phyloP scores from a whole-genome alignment of 163 green algal species.

The Scenedesmus sp. region DNA sequence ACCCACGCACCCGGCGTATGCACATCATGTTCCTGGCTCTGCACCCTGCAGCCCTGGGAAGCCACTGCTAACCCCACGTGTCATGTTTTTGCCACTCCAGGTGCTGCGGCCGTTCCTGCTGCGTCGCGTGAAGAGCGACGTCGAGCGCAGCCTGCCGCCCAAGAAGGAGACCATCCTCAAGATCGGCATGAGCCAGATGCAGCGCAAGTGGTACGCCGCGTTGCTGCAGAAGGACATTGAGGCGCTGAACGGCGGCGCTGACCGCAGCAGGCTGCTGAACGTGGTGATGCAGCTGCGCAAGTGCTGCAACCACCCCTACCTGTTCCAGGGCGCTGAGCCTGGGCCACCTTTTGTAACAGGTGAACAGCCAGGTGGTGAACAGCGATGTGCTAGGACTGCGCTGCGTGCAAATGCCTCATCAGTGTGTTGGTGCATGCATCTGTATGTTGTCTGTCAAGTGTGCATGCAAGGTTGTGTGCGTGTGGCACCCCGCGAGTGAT shows the following conservation, averaged over 20 bases:
- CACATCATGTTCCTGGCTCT: no score
- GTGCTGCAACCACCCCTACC: slow-evolving; percentile 99
- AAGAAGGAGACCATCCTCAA: slow-evolving; percentile 99
- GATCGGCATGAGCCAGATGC: slow-evolving; percentile 98
- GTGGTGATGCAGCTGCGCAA: slow-evolving; percentile 99
- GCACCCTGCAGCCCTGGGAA: background rate
- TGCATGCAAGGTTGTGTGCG: background rate
- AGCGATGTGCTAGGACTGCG: no score
- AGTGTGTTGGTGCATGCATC: no score
- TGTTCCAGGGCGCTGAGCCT: slow-evolving; percentile 95
- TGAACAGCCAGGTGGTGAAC: no score
- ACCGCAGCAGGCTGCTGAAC: slow-evolving; percentile 95
- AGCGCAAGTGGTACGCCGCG: slow-evolving; percentile 86
- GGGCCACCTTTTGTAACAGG: slow-evolving; percentile 95
- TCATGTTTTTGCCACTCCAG: slow-evolving; percentile 59
- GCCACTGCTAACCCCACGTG: background rate
- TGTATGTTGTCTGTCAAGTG: background rate
- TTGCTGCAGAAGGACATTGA: slow-evolving; percentile 99
- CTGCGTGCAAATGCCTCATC: no score
- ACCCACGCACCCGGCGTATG: no score
- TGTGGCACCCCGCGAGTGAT: background rate
- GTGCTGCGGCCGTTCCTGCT: slow-evolving; percentile 98
- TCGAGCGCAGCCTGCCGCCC: slow-evolving; percentile 95
- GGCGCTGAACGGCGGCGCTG: slow-evolving; percentile 92
- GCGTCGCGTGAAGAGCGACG: slow-evolving; percentile 98